Percentiles rank a stretch among this genome's conserved stretches.
phyloP scores from a whole-genome alignment of 2,329 filamentous ascomycete species.

The Albophoma yamanashiensis region DNA sequence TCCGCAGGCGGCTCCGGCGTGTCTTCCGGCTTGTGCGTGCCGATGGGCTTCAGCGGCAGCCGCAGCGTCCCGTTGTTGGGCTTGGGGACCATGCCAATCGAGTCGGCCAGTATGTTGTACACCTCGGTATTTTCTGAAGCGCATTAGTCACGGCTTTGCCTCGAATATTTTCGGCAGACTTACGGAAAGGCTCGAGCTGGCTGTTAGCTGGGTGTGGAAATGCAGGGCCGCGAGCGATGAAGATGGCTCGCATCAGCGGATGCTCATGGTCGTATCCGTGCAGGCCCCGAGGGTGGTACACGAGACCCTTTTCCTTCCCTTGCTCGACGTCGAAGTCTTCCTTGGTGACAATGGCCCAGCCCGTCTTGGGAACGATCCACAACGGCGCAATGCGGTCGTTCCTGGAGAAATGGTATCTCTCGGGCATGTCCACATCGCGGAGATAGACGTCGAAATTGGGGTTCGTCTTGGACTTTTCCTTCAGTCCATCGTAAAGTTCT shows the following conservation, averaged over 20 bases:
- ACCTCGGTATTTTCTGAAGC: slow-evolving; percentile 81
- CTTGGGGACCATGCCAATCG: slow-evolving; percentile 58
- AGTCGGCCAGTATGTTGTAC: slow-evolving; percentile 91
- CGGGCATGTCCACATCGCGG: slow-evolving; percentile 78
- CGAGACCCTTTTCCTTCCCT: slow-evolving; percentile 49
- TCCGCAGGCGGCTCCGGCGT: slow-evolving; percentile 41
- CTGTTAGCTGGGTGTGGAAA: slow-evolving; percentile 82
- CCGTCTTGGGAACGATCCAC: slow-evolving; percentile 86
- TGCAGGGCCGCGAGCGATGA: slow-evolving; percentile 81
- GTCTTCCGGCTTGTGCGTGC: slow-evolving; percentile 45
- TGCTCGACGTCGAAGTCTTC: slow-evolving; percentile 64
- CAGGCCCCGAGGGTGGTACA: slow-evolving; percentile 73
- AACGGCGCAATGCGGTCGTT: slow-evolving; percentile 87
- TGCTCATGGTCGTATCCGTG: slow-evolving; percentile 95
- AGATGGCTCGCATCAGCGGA: slow-evolving; percentile 92
- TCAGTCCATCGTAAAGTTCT: slow-evolving; percentile 52
- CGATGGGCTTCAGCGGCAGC: slow-evolving; percentile 54
- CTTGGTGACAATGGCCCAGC: slow-evolving; percentile 82
- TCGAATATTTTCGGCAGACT: slow-evolving; percentile 25
- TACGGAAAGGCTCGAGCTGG: slow-evolving; percentile 71
- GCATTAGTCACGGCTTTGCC: not conserved
- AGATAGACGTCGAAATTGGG: slow-evolving; percentile 80
- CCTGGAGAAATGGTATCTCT: slow-evolving; percentile 79
- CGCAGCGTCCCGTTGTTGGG: slow-evolving; percentile 84
- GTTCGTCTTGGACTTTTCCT: slow-evolving; percentile 46